phyloP scores from a whole-genome alignment of 768 basidiomycete genomes.

The Filobasidium floriforme region DNA sequence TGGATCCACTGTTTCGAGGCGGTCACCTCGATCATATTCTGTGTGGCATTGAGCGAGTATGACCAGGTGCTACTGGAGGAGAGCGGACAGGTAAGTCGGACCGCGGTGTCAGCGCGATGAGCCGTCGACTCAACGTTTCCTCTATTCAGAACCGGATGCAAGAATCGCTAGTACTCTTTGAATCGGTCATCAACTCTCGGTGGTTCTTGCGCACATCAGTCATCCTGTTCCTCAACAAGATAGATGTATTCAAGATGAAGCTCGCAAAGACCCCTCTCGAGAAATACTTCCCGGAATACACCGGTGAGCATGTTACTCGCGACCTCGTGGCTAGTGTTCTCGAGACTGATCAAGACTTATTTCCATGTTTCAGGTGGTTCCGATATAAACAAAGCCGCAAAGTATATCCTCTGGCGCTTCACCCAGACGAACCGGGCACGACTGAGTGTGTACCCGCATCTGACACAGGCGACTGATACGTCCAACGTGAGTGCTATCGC shows the following conservation, averaged over 20 bases:
- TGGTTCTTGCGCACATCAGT: constrained; percentile 61
- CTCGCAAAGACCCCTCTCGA: constrained; percentile 54
- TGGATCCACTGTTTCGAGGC: constrained; percentile 52
- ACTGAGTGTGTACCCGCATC: constrained; percentile 77
- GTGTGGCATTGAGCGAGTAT: constrained; percentile 66
- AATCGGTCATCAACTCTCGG: constrained; percentile 69
- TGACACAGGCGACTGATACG: constrained; percentile 85
- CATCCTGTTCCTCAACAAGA: constrained; percentile 53
- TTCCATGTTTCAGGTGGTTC: constrained; percentile 52
- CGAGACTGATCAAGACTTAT: not conserved
- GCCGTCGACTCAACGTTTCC: not conserved
- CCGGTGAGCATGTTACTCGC: constrained; percentile 39
- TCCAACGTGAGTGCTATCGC: constrained; percentile 55
- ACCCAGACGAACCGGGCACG: constrained; percentile 62
- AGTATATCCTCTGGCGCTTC: constrained; percentile 89
- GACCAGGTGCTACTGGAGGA: constrained; percentile 66
- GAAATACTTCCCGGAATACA: constrained; percentile 73
- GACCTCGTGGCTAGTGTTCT: constrained; percentile 2
- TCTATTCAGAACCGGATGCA: constrained; percentile 61
- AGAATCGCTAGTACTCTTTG: constrained; percentile 67
- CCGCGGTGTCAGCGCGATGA: not conserved
- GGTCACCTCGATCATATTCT: constrained; percentile 73
- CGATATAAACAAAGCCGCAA: constrained; percentile 88
- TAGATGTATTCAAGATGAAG: constrained; percentile 69
- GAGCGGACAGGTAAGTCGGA: constrained; percentile 46